These are phyloP conservation scores for Asparagopsis taxiformis DNA, from an alignment of 31 red algal species.

Conservation along the genomic window DNA sequence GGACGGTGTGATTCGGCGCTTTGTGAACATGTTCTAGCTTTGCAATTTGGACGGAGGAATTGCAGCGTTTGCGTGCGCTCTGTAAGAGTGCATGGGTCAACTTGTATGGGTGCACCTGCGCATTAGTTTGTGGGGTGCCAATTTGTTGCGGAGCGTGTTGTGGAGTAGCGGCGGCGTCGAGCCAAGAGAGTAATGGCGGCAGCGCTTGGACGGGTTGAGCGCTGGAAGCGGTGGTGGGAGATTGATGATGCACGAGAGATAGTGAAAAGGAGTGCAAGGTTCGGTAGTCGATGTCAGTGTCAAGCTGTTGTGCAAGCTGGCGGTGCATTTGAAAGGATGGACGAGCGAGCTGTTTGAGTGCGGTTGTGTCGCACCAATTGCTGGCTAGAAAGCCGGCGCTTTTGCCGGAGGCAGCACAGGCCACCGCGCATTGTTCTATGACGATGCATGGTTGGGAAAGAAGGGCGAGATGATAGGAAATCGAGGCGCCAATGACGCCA, in stretches of 20 bases:
- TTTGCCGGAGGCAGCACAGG: constrained; percentile 60
- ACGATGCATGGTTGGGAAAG: constrained; percentile 3
- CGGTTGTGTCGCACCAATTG: constrained; percentile 49
- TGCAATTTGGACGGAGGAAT: constrained; percentile 2
- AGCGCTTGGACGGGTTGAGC: background rate
- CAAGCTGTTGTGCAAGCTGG: constrained; percentile 10
- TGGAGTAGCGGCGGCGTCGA: constrained; percentile 19
- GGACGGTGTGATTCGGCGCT: background rate
- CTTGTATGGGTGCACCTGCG: constrained; percentile 50
- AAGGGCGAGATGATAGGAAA: constrained; percentile 52
- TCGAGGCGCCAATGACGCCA: constrained; percentile 71
- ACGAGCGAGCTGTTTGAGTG: constrained; percentile 17
- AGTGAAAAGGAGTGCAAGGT: constrained; percentile 20
- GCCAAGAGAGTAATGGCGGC: constrained; percentile 30
- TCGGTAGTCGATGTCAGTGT: constrained; percentile 25
- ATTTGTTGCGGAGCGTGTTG: constrained; percentile 8
- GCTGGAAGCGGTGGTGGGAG: background rate
- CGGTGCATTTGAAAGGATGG: constrained; percentile 40
- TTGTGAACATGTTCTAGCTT: background rate
- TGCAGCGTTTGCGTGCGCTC: constrained; percentile 7
- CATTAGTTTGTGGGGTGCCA: constrained; percentile 29
- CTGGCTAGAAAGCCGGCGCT: constrained; percentile 60
- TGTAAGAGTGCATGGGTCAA: constrained; percentile 33
- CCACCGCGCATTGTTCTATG: constrained; percentile 28
- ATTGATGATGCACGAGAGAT: constrained; percentile 3